A percentile compares a stretch with the other conserved stretches of the same genome.
Evolutionary conservation across 2,329 filamentous ascomycete species (phyloP).

Genomic region (Rosellinia necatrix): DNA sequence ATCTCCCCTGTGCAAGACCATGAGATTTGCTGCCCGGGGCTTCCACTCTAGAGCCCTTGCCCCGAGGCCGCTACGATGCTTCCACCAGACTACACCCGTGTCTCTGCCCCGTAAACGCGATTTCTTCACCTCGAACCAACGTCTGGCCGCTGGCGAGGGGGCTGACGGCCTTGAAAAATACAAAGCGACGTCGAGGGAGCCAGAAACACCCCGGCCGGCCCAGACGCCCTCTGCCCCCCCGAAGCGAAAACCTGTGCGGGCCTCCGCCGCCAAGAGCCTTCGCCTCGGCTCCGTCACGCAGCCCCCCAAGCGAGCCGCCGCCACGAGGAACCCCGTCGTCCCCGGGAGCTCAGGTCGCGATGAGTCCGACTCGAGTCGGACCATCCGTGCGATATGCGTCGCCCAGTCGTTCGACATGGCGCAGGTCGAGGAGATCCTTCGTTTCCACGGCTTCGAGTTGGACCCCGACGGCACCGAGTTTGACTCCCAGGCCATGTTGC

Average conservation of each 20-base stretch:
- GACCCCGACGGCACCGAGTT: slow-evolving; percentile 67
- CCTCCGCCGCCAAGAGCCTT: slow-evolving; percentile 65
- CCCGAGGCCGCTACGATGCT: slow-evolving; percentile 41
- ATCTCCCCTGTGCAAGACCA: slow-evolving; percentile 35
- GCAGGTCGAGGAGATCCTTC: slow-evolving; percentile 60
- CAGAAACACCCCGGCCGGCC: slow-evolving; percentile 12
- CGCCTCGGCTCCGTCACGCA: slow-evolving; percentile 86
- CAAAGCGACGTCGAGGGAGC: slow-evolving; percentile 1
- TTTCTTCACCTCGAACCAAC: slow-evolving; percentile 70
- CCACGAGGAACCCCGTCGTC: slow-evolving; percentile 47
- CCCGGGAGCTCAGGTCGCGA: slow-evolving; percentile 40
- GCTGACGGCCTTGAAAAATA: slow-evolving; percentile 18
- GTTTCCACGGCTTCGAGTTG: slow-evolving; percentile 63
- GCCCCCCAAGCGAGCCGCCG: slow-evolving; percentile 47
- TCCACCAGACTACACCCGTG: slow-evolving; percentile 52
- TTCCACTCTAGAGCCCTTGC: slow-evolving; percentile 41
- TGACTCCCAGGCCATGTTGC: slow-evolving; percentile 65
- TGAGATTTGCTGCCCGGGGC: slow-evolving; percentile 31
- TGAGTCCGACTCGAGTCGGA: slow-evolving; percentile 47
- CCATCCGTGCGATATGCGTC: slow-evolving; percentile 63
- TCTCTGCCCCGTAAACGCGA: slow-evolving; percentile 58
- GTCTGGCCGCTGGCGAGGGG: slow-evolving; percentile 49
- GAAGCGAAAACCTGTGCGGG: slow-evolving; percentile 54
- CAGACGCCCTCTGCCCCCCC: slow-evolving; percentile 33
- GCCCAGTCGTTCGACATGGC: slow-evolving; percentile 69